Conservation (phyloP, 2,329 filamentous ascomycete species). For the Rhinocladiella mackenziei region DNA sequence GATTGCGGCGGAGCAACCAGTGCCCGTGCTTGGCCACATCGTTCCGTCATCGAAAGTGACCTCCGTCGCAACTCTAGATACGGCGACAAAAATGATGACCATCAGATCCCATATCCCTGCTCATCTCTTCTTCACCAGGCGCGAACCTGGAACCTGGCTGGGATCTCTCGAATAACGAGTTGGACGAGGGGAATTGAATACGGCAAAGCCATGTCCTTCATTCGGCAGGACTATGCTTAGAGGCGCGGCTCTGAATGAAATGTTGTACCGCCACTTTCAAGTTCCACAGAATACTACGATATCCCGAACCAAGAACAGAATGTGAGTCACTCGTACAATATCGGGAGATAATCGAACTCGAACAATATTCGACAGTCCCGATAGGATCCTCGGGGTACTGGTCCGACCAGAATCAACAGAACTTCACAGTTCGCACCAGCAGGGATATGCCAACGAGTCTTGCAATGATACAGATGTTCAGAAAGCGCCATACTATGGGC, state of each 20-base stretch:
- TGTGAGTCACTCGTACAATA: slow-evolving; percentile 13
- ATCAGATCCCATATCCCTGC: too few species aligned
- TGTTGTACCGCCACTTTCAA: slow-evolving; percentile 22
- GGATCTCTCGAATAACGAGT: too few species aligned
- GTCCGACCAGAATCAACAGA: slow-evolving; percentile 15
- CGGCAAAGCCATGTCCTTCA: too few species aligned
- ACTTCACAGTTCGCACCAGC: slow-evolving; percentile 12
- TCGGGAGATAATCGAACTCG: slow-evolving; percentile 1
- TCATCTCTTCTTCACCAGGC: too few species aligned
- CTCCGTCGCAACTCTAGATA: too few species aligned
- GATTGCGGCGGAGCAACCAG: too few species aligned
- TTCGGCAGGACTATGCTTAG: neutral
- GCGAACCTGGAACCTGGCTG: too few species aligned
- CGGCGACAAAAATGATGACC: too few species aligned
- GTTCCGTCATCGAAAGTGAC: too few species aligned
- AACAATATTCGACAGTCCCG: slow-evolving; percentile 13
- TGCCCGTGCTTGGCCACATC: too few species aligned
- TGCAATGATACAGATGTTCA: slow-evolving; percentile 9
- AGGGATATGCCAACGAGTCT: slow-evolving; percentile 7
- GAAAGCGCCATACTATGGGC: slow-evolving; percentile 11
- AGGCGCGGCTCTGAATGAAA: slow-evolving; percentile 3
- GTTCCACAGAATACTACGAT: slow-evolving; percentile 19
- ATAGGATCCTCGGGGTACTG: slow-evolving; percentile 20
- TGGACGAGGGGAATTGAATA: too few species aligned
- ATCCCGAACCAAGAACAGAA: slow-evolving; percentile 15